Evolutionary conservation across 805 yeast species (phyloP), one percentile per base, ranked within the genome.

Genomic region (Saturnispora bothae): DNA sequence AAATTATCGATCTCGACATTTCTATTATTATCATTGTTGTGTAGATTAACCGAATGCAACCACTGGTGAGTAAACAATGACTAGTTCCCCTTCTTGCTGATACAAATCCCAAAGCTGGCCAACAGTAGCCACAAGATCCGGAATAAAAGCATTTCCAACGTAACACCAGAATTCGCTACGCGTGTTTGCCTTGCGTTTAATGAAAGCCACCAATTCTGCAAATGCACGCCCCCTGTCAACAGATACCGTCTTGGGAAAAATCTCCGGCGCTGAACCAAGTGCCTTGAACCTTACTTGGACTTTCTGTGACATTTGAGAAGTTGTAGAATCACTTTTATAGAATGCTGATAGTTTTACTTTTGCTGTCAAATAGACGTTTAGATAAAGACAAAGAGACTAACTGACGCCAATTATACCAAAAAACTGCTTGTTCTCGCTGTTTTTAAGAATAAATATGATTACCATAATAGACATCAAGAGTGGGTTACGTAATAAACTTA

Each of bases 241-340:
- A 3, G 63, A 17, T 5, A 42, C 35, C 5, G 40, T 26, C 3
- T 34, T 57, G 0, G 82, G 82, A 2, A 51, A 57, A 3, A 78
- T 57, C 1, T 70, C 68, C 0, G 75, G 64, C 6, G 54, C 42
- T 0, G 80, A 68, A 0, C 83, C 83, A 25, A 78, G 71, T 2
- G 83, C 69, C 43, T 68, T 72, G 48, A 78, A 72, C 26, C 83
- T 54, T 7, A 76, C 57, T 1, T 71, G 64, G 13, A 75, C 56
- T 22, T 22, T 22, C n/a, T n/a, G n/a, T n/a, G n/a, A n/a, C n/a
- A n/a, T n/a, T n/a, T n/a, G n/a, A n/a, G n/a, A n/a, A n/a, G n/a
- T n/a, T n/a, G n/a, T n/a, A n/a, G n/a, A n/a, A n/a, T n/a, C n/a
- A n/a, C n/a, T n/a, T n/a, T n/a, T n/a, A n/a, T n/a, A n/a, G n/a